phyloP scores from a whole-genome alignment of 1,284 basidiomycete species.

The Bjerkandera adusta region DNA sequence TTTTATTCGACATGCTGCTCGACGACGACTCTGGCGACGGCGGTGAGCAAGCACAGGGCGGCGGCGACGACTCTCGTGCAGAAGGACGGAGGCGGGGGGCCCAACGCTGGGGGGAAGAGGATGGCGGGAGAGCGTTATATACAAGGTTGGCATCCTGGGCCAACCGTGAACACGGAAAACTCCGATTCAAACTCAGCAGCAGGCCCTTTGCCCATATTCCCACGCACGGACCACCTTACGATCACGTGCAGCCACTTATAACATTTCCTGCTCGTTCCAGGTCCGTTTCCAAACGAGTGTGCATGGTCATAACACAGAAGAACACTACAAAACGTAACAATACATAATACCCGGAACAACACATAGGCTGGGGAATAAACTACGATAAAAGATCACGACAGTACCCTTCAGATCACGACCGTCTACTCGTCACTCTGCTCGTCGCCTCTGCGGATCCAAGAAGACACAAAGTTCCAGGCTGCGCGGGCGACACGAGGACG shows the following conservation, averaged over 20 bases:
- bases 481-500: neutral
- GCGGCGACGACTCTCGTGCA: conserved; percentile 17
- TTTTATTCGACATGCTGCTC: conserved; percentile 79
- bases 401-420: too few relatives aligned
- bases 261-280: too few relatives aligned
- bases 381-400: too few relatives aligned
- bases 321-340: too few relatives aligned
- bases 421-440: too few relatives aligned
- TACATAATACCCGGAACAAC: too few relatives aligned
- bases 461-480: neutral
- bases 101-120: conserved; percentile 35
- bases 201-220: conserved; percentile 27
- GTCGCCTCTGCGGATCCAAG: too few relatives aligned
- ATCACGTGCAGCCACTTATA: neutral
- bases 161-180: conserved; percentile 37
- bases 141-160: conserved; percentile 40
- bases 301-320: too few relatives aligned
- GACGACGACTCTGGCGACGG: conserved; percentile 28
- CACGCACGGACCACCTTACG: conserved; percentile 43
- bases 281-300: too few relatives aligned
- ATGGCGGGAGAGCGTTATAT: conserved; percentile 43
- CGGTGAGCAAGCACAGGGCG: conserved; percentile 31
- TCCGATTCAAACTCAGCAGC: conserved; percentile 36
- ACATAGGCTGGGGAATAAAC: too few relatives aligned
- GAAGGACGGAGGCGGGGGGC: conserved; percentile 23